phyloP scores from a whole-genome alignment of 495 filamentous ascomycete genomes.

The Talaromyces liani region DNA sequence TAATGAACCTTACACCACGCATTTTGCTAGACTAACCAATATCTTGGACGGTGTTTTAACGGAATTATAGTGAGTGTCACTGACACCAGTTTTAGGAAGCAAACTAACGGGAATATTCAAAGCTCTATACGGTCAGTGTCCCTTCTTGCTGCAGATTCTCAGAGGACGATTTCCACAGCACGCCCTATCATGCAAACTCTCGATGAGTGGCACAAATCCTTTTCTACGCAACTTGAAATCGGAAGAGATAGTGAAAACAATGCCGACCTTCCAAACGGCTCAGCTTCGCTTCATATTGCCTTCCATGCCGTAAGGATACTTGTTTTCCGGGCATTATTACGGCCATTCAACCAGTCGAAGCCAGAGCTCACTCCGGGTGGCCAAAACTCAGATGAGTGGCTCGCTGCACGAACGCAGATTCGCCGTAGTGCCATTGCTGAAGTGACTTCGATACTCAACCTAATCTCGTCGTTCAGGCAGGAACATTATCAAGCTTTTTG shows the following conservation, averaged over 20 bases:
- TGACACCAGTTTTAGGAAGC: background rate
- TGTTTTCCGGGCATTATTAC: background rate
- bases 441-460: background rate
- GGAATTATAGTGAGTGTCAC: constrained; percentile 1
- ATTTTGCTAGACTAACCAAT: background rate
- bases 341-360: background rate
- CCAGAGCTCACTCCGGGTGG: background rate
- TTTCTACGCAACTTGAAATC: background rate
- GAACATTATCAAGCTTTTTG: constrained; percentile 6
- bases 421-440: background rate
- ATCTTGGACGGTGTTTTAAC: background rate
- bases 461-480: constrained; percentile 4
- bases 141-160: background rate
- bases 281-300: constrained; percentile 1
- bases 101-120: background rate
- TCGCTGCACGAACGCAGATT: background rate
- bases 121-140: constrained; percentile 2
- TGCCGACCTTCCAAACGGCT: background rate
- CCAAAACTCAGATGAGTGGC: background rate
- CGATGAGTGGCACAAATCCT: background rate
- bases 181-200: background rate
- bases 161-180: background rate
- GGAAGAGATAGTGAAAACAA: background rate
- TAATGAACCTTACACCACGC: background rate
- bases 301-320: background rate